Conservation (phyloP, 805 yeast species). For the Candida nemodendra region DNA sequence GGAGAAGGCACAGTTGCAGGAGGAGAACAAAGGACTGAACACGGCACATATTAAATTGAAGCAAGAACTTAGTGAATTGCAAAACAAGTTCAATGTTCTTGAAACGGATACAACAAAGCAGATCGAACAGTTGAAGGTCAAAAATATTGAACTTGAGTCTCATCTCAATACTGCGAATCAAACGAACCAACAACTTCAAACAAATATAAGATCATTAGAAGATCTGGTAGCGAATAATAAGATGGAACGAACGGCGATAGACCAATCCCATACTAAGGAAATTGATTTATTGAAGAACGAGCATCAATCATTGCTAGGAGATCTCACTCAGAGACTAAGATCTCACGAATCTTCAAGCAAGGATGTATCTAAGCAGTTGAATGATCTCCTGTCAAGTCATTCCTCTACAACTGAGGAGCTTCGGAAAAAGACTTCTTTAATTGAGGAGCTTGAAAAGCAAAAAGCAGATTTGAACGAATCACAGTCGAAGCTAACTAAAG, state of each 20-base stretch:
- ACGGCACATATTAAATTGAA: conserved; percentile 12
- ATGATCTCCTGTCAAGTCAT: conserved; percentile 1
- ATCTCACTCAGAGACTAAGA: conserved; percentile 37
- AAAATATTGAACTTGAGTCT: background rate
- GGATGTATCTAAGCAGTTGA: conserved; percentile 3
- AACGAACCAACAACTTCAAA: conserved; percentile 9
- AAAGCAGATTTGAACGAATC: background rate
- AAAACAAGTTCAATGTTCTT: conserved; percentile 19
- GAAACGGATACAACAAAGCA: conserved; percentile 24
- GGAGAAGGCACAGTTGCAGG: conserved; percentile 24
- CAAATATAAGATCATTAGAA: conserved; percentile 31
- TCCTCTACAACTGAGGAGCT: background rate
- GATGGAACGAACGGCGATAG: background rate
- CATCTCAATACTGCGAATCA: conserved; percentile 9
- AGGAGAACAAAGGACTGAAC: conserved; percentile 12
- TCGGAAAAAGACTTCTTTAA: background rate
- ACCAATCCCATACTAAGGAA: conserved; percentile 2
- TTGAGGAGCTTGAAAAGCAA: conserved; percentile 2
- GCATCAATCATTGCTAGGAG: conserved; percentile 11
- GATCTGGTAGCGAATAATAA: conserved; percentile 22
- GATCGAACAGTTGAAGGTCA: conserved; percentile 32
- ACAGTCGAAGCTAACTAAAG: background rate
- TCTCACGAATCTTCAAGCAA: conserved; percentile 4
- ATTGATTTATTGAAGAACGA: conserved; percentile 1
- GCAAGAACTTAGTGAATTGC: conserved; percentile 22